A percentile compares a stretch with the other conserved stretches of the same genome.
phyloP scores from a whole-genome alignment of 164 flowering plant species.

The Echeveria elegans region DNA sequence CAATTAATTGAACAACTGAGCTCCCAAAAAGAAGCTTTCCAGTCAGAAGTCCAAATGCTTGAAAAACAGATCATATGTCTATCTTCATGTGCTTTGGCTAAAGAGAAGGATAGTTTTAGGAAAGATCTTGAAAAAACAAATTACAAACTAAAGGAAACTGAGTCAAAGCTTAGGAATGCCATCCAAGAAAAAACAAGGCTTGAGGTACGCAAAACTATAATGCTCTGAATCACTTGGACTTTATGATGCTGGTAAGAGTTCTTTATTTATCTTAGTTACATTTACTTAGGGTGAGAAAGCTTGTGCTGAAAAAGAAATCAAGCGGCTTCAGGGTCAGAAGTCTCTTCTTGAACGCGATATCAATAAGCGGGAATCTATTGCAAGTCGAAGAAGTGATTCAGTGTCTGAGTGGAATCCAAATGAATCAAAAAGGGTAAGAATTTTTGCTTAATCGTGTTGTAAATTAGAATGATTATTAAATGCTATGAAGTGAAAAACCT shows the following conservation, averaged over 20 bases:
- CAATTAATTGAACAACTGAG: constrained; percentile 38
- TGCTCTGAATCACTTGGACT: neutral
- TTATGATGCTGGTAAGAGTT: neutral
- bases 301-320: constrained; percentile 67
- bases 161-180: constrained; percentile 66
- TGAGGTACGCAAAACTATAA: constrained; percentile 40
- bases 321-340: constrained; percentile 59
- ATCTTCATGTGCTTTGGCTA: constrained; percentile 56
- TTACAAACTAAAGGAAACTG: constrained; percentile 68
- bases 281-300: constrained; percentile 72
- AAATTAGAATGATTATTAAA: no score
- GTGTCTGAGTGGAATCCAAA: constrained; percentile 33
- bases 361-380: constrained; percentile 55
- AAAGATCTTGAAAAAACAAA: constrained; percentile 85
- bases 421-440: constrained; percentile 41
- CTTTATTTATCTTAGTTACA: neutral
- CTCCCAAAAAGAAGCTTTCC: constrained; percentile 36
- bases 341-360: constrained; percentile 78
- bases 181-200: constrained; percentile 88
- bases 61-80: constrained; percentile 46
- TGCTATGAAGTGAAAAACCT: no score
- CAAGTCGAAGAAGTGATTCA: constrained; percentile 68
- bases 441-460: no score
- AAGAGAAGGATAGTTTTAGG: constrained; percentile 68
- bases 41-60: constrained; percentile 41